Conservation (phyloP, 2,329 filamentous ascomycete species). For the Thielaviopsis euricoi region DNA sequence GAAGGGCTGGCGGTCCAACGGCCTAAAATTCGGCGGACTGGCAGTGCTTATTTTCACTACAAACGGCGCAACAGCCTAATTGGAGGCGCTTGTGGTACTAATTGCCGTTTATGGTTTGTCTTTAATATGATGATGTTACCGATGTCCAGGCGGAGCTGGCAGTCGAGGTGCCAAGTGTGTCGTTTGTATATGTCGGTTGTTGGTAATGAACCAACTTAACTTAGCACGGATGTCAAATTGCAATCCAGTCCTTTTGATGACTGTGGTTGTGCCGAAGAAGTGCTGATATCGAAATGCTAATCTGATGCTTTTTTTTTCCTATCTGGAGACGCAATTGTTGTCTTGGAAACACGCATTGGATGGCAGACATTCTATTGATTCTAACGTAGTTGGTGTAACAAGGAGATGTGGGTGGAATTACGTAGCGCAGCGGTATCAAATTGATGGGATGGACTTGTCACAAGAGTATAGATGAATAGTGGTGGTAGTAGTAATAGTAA, state of each 20-base stretch:
- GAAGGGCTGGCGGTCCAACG: background rate
- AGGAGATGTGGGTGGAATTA: too few relatives aligned
- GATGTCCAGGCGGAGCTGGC: too few relatives aligned
- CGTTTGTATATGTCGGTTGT: background rate
- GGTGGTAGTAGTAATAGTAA: too few relatives aligned
- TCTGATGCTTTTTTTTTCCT: background rate
- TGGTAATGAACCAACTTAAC: conserved; percentile 13
- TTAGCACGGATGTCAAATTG: conserved; percentile 99
- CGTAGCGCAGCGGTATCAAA: too few relatives aligned
- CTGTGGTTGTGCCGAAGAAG: conserved; percentile 98
- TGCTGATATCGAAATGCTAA: conserved; percentile 59
- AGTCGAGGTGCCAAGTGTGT: background rate
- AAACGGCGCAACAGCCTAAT: too few relatives aligned
- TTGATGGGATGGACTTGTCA: too few relatives aligned
- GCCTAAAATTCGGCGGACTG: background rate
- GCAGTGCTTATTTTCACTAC: background rate
- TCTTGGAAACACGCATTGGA: background rate
- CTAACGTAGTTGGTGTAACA: background rate
- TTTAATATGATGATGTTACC: conserved; percentile 13
- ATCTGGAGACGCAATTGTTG: too few relatives aligned
- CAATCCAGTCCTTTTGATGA: conserved; percentile 69
- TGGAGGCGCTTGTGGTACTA: too few relatives aligned
- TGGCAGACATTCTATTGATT: conserved; percentile 3
- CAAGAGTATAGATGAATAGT: too few relatives aligned
- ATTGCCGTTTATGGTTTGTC: background rate